phyloP scores from a whole-genome alignment of 768 basidiomycete species.

The Mrakia hoshinonis region DNA sequence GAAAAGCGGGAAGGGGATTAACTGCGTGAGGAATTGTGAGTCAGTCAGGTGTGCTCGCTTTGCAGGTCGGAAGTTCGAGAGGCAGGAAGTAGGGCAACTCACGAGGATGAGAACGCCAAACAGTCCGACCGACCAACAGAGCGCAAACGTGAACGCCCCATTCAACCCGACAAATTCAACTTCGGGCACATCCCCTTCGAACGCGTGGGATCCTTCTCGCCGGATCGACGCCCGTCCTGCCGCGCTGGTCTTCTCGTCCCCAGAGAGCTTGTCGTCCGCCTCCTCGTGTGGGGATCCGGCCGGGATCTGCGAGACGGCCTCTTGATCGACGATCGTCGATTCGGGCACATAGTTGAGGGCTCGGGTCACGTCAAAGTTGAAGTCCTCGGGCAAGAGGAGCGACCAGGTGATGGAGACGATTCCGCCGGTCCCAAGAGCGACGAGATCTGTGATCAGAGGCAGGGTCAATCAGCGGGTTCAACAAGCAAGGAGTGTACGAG shows the following conservation, averaged over 20 bases:
- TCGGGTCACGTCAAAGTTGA: conserved; percentile 69
- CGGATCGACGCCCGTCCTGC: too few relatives aligned
- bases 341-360: conserved; percentile 53
- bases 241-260: too few relatives aligned
- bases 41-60: too few relatives aligned
- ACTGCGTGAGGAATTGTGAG: too few relatives aligned
- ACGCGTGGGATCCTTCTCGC: background rate
- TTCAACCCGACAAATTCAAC: conserved; percentile 29
- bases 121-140: conserved; percentile 59
- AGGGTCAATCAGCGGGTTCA: too few relatives aligned
- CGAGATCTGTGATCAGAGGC: too few relatives aligned
- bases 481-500: too few relatives aligned
- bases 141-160: conserved; percentile 69
- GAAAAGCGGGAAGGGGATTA: conserved; percentile 81
- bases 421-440: conserved; percentile 69
- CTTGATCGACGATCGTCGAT: conserved; percentile 18
- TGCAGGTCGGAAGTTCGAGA: too few relatives aligned
- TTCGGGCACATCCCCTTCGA: conserved; percentile 4
- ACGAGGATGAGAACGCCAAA: conserved; percentile 42
- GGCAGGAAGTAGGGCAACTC: too few relatives aligned
- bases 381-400: conserved; percentile 67
- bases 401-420: conserved; percentile 63
- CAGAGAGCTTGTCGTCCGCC: conserved; percentile 15
- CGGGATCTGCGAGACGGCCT: background rate
- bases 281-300: conserved; percentile 34